phyloP scores from a whole-genome alignment of 768 basidiomycete species.

The Serendipita sp. region DNA sequence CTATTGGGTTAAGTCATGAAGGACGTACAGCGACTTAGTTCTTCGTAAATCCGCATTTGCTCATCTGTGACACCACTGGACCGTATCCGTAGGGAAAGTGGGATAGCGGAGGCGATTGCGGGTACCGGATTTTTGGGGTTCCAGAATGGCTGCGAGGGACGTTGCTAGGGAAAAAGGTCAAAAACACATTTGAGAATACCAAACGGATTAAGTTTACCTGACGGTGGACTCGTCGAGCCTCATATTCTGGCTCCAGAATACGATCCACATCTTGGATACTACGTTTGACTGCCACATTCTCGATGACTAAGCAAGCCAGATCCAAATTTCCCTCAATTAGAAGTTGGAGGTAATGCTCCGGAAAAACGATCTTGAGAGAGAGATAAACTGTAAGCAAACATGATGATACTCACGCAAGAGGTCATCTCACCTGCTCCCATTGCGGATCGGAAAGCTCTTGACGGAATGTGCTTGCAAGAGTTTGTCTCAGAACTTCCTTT shows the following conservation, averaged over 20 bases:
- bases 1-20: not conserved
- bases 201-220: conserved; percentile 34
- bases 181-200: not conserved
- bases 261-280: conserved; percentile 89
- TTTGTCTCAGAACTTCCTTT: conserved; percentile 74
- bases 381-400: not conserved
- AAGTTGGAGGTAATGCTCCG: conserved; percentile 59
- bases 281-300: conserved; percentile 95
- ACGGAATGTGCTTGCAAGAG: not conserved
- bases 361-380: conserved; percentile 39
- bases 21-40: conserved; percentile 46
- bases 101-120: conserved; percentile 54
- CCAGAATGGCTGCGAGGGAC: conserved; percentile 70
- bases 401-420: not conserved
- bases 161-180: conserved; percentile 28
- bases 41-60: conserved; percentile 86
- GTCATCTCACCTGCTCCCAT: not conserved
- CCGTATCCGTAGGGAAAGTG: conserved; percentile 79
- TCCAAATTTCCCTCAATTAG: conserved; percentile 89
- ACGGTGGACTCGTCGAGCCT: conserved; percentile 68
- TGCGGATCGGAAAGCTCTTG: conserved; percentile 1
- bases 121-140: conserved; percentile 60
- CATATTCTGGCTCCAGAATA: conserved; percentile 65
- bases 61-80: conserved; percentile 62
- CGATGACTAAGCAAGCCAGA: conserved; percentile 82